Percentiles rank a stretch among this genome's conserved stretches.
phyloP scores from a whole-genome alignment of 805 yeast species.

The Metschnikowia proteae region DNA sequence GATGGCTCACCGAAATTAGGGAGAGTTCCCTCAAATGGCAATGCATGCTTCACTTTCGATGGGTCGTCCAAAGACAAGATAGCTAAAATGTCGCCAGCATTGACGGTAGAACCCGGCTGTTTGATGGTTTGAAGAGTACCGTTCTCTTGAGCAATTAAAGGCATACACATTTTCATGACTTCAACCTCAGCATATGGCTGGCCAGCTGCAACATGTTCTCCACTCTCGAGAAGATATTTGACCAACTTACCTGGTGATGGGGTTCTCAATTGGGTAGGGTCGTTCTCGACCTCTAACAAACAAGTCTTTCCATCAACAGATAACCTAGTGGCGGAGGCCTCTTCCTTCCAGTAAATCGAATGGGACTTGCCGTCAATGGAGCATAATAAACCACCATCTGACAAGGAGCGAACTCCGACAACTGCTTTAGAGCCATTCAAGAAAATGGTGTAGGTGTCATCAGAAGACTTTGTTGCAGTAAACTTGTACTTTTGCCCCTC shows the following conservation, averaged over 20 bases:
- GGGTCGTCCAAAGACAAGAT: conserved; percentile 95
- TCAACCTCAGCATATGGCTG: conserved; percentile 98
- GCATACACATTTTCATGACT: conserved; percentile 99
- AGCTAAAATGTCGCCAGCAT: conserved; percentile 96
- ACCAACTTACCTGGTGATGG: conserved; percentile 99
- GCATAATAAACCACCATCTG: conserved; percentile 91
- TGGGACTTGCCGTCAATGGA: conserved; percentile 91
- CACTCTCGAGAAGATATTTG: conserved; percentile 87
- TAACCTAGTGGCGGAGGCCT: conserved; percentile 89
- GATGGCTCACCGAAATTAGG: conserved; percentile 85
- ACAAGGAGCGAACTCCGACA: conserved; percentile 80
- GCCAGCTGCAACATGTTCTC: conserved; percentile 88
- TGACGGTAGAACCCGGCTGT: conserved; percentile 97
- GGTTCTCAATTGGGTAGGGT: conserved; percentile 96
- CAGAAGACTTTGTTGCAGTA: conserved; percentile 90
- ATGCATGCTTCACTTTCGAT: conserved; percentile 92
- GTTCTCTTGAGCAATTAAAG: conserved; percentile 86
- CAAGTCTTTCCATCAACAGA: conserved; percentile 96
- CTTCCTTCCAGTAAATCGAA: conserved; percentile 96
- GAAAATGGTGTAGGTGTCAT: conserved; percentile 80
- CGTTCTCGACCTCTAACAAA: conserved; percentile 89
- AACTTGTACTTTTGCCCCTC: conserved; percentile 91
- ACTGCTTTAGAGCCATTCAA: conserved; percentile 89
- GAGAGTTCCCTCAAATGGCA: conserved; percentile 90
- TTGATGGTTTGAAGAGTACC: conserved; percentile 90